Conservation (phyloP, 2,329 filamentous ascomycete genomes). For the Phialophora expanda region DNA sequence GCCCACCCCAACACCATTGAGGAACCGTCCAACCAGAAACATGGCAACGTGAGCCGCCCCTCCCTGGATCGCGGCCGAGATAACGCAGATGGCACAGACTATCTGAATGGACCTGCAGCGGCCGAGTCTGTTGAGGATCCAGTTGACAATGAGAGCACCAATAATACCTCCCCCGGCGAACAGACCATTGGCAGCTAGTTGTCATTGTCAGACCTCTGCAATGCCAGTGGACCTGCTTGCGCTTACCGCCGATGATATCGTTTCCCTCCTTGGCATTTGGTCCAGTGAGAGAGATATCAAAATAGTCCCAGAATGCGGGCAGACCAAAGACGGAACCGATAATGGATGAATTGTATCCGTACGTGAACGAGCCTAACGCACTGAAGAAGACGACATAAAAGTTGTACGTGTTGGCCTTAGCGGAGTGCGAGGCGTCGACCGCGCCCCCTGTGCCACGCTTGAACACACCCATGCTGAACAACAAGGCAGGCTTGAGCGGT, state of each 20-base stretch:
- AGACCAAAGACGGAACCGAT: slow-evolving; percentile 38
- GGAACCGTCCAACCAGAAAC: slow-evolving; percentile 49
- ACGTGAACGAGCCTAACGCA: slow-evolving; percentile 39
- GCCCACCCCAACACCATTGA: slow-evolving; percentile 48
- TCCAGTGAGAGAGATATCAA: slow-evolving; percentile 31
- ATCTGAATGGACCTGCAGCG: slow-evolving; percentile 28
- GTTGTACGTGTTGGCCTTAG: slow-evolving; percentile 31
- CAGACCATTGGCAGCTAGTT: slow-evolving; percentile 28
- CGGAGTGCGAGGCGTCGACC: slow-evolving; percentile 23
- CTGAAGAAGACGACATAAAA: slow-evolving; percentile 37
- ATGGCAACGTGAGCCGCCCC: slow-evolving; percentile 41
- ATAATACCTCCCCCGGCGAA: slow-evolving; percentile 30
- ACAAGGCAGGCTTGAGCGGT: slow-evolving; percentile 8
- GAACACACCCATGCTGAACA: slow-evolving; percentile 28
- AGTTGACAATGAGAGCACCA: slow-evolving; percentile 31
- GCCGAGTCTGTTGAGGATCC: slow-evolving; percentile 32
- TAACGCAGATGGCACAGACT: slow-evolving; percentile 27
- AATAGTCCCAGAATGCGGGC: slow-evolving; percentile 38
- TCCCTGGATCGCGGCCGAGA: slow-evolving; percentile 30
- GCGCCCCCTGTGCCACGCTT: slow-evolving; percentile 19
- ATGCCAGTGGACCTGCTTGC: slow-evolving; percentile 15
- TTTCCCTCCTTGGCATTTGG: slow-evolving; percentile 27
- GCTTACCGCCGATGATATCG: slow-evolving; percentile 28
- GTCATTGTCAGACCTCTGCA: slow-evolving; percentile 19
- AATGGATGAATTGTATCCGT: slow-evolving; percentile 39